Base-by-base conservation (phyloP, 2,329 filamentous ascomycete species). In the Alternaria solani region DNA sequence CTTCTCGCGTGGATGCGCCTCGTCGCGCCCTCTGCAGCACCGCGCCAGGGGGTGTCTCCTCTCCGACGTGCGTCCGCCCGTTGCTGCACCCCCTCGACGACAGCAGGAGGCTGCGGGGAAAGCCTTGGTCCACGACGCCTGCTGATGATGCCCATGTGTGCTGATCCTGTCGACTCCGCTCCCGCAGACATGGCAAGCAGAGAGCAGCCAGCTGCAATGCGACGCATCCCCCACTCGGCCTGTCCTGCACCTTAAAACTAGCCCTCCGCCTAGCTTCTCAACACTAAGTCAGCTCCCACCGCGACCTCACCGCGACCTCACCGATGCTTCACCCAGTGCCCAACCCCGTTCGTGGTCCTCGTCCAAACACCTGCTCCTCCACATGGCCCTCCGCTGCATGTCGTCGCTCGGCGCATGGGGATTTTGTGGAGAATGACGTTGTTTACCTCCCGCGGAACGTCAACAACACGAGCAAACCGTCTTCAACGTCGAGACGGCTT, bases 211-310 rank as follows among this genome's bases (percentile, higher is more conserved):
- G 25, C 39, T 57, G 55, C 47, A 43, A 14, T 30, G 41, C 55
- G 18, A 47, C 34, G 30, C 46, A 43, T 34, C 18, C 53, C 23
- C 55, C 51, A 51, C 57, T 38, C 42, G 23, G 59, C 59, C 28
- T 30, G 51, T 42, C 25, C 59, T 69, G 65, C 67, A 59, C 55
- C 55, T 61, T 57, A n/a, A 32, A 32, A 36, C 64, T 70, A 69
- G 69, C 48, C 54, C 56, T 46, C 53, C 48, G 36, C 55, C 59
- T 71, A 72, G 70, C 61, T 60, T 59, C 70, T 72, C 70, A 72
- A 72, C 70, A 71, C 67, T 64, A 70, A 39, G 48, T 39, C 54
- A 36, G 23, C 34, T 23, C 52, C 44, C 59, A 28, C 46, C 23
- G 18, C 42, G 9, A 38, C 41, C n/a, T 43, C 59, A 28, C 46